Evolutionary conservation across 2,329 filamentous ascomycete species (phyloP), one percentile per base, ranked within the genome.

Genomic region (Trichoderma harzianum): DNA sequence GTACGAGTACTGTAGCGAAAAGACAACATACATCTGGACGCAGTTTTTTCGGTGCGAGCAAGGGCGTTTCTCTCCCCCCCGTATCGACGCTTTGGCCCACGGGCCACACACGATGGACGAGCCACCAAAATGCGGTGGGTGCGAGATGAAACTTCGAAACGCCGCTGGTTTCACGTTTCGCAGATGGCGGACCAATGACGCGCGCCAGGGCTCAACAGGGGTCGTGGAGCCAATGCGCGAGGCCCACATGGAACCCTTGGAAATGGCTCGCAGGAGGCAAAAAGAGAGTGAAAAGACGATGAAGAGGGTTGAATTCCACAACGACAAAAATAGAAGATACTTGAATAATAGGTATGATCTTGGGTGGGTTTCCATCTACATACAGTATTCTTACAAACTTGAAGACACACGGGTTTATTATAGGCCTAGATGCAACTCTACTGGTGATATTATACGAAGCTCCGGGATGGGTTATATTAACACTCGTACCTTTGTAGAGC

Each of bases 141-240:
- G 57, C 47, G 63, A 51, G 43, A 66, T 64, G 57, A 66, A 34
- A 72, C 28, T 73, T 70, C 76, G 76, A 78, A 77, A 78, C 76
- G 72, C 72, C 70, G 74, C 73, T 70, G 69, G 76, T 78, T 78
- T 78, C 76, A 77, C 64, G 72, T 69, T 74, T 69, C 60, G 72
- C 71, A 53, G 66, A 64, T 63, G 67, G 53, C 63, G 57, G 68
- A 61, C 74, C 76, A 72, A 75, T 76, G 73, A 73, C 39, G 68
- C 14, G 70, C 70, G 64, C 36, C 63, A 30, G 10, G 18, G 26
- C 55, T 43, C 32, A 65, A 65, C 36, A 43, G 69, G 57, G 61
- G 69, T 55, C 24, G 47, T 62, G 21, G 34, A 28, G 69, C 58
- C 53, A 60, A 26, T 47, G 30, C 63, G 34, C 43, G 32, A 36